Evolutionary conservation across 192 early-diverging fungal genomes (phyloP).

Genomic region (Obelidium mucronatum): DNA sequence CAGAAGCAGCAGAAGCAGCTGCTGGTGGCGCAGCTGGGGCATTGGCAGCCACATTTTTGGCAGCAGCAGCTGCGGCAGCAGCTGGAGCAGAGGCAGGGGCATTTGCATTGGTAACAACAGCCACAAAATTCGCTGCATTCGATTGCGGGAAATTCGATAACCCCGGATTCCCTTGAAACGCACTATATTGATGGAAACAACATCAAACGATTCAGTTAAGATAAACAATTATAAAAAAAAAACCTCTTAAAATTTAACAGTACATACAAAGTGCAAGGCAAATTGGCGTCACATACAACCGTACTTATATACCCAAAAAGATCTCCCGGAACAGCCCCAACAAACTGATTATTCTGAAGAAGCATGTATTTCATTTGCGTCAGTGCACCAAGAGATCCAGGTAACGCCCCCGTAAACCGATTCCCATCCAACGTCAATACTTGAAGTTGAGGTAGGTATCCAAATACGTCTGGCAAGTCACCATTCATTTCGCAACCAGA

Average conservation of each 20-base stretch:
- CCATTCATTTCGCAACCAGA: not conserved
- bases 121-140: not conserved
- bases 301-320: not conserved
- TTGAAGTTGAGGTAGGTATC: not conserved
- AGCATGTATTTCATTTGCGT: not conserved
- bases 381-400: not conserved
- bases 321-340: not conserved
- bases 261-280: too few species aligned
- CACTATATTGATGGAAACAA: not conserved
- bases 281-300: not conserved
- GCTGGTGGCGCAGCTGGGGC: not conserved
- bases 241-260: too few species aligned
- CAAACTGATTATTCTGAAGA: not conserved
- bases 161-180: not conserved
- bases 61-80: not conserved
- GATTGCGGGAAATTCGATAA: not conserved
- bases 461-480: not conserved
- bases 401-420: not conserved
- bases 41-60: not conserved
- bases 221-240: too few species aligned
- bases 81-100: not conserved
- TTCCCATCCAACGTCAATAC: not conserved
- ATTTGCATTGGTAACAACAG: not conserved
- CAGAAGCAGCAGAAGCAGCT: not conserved
- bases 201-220: too few species aligned